These are phyloP conservation scores for Cutaneotrichosporon daszewskae DNA, from an alignment of 1,284 basidiomycete genomes.

Conservation along the genomic window DNA sequence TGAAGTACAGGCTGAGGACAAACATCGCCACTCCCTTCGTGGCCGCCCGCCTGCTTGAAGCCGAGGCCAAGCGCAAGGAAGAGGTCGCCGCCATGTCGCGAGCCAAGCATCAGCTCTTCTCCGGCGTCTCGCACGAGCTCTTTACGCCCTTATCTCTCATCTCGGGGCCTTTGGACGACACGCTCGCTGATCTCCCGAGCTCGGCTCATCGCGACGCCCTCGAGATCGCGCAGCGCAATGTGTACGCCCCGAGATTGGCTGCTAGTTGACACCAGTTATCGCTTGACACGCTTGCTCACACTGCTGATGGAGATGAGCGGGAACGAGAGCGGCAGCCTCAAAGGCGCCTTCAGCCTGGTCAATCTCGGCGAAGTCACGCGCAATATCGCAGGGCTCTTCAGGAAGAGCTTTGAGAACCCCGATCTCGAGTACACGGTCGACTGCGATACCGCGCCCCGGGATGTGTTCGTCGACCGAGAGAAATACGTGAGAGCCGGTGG, in stretches of 20 bases:
- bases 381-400: conserved; percentile 47
- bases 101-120: conserved; percentile 44
- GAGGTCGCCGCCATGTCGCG: conserved; percentile 46
- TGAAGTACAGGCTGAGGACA: background rate
- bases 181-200: conserved; percentile 25
- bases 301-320: conserved; percentile 44
- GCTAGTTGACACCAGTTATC: too few species aligned
- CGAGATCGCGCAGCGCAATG: conserved; percentile 38
- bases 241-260: too few species aligned
- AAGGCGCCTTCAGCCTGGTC: conserved; percentile 37
- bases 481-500: background rate
- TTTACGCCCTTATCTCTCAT: conserved; percentile 47
- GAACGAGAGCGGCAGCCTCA: conserved; percentile 37
- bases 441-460: conserved; percentile 32
- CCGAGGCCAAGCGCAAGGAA: conserved; percentile 36
- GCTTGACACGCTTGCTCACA: conserved; percentile 40
- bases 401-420: conserved; percentile 30
- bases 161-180: conserved; percentile 36
- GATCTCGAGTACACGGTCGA: conserved; percentile 40
- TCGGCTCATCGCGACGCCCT: conserved; percentile 36
- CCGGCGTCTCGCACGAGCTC: conserved; percentile 43
- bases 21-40: conserved; percentile 14
- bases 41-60: conserved; percentile 22
- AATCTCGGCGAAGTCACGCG: conserved; percentile 43
- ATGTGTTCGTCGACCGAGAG: conserved; percentile 45